Base-by-base conservation (phyloP, 768 basidiomycete species). In the Mycena indigotica region DNA sequence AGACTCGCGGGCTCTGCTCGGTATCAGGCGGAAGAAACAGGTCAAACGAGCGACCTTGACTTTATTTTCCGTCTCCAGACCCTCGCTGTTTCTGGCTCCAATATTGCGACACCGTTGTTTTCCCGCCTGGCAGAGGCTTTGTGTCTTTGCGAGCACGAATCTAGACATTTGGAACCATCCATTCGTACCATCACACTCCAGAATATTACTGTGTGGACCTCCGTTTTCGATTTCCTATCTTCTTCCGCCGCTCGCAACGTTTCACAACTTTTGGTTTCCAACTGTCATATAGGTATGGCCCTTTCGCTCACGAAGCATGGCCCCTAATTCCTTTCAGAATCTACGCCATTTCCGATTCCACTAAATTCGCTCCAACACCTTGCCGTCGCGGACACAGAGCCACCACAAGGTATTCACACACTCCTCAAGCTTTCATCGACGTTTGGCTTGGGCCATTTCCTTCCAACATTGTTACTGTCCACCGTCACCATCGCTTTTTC, bases 1-100 rank as follows among this genome's bases (percentile, higher is more conserved):
- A 29, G 50, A 12, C 26, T 60, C 13, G 52, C 55, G n/a, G 59
- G 59, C 1, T 60, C 59, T 10, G 59, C 59, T 5, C 46, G 46
- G 13, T 56, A 38, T 53, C 8, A 24, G 25, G 13, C 6, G 24
- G 25, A 12, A 26, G 46, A 13, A 5, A 26, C 13, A 24, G 12
- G 19, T 25, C 12, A 15, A 13, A 26, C 16, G 19, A 6, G 10
- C 12, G 19, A 21, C 16, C 25, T 28, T 8, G 24, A 23, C 25
- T 35, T 35, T 8, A 8, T 35, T 35, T 17, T 17, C 6, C 8
- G 19, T 28, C 46, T 48, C 24, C 46, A 48, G 12, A 28, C 15
- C 12, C 46, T 48, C 13, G 28, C 24, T 26, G 8, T 48, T 26
- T 5, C 24, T n/a, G 46, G 46, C 8, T n/a, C 46, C 6, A 48